Percentiles rank a stretch among this genome's conserved stretches.
These are phyloP conservation scores for Zoysia matrella DNA, from an alignment of 202 grass and related monocot genomes.

Conservation along the genomic window DNA sequence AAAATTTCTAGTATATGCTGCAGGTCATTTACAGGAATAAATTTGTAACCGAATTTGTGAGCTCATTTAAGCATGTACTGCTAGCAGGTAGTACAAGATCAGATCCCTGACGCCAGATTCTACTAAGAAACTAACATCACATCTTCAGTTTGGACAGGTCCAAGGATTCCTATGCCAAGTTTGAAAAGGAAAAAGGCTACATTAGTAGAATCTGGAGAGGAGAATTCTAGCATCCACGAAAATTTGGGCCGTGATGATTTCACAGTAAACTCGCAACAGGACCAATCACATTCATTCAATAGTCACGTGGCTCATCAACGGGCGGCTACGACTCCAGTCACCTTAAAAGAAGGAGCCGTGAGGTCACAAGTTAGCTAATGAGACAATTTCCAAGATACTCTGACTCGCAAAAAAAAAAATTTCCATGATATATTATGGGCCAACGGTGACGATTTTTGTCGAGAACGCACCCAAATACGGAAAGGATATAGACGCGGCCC, in stretches of 20 bases:
- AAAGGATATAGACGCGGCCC: neutral
- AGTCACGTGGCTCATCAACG: neutral
- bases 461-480: no score
- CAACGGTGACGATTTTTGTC: neutral
- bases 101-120: neutral
- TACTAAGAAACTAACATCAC: neutral
- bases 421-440: neutral
- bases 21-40: no score
- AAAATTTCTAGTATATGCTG: neutral
- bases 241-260: neutral
- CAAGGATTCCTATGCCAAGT: neutral
- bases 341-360: no score
- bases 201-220: neutral
- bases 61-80: neutral
- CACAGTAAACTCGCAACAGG: neutral
- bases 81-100: neutral
- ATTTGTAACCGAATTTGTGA: no score
- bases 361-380: neutral
- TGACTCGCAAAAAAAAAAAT: neutral
- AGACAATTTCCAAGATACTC: neutral
- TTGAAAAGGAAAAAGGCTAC: neutral
- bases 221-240: neutral
- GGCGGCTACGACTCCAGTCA: no score
- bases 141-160: neutral
- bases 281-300: neutral